Percentiles rank a stretch among this genome's conserved stretches.
phyloP scores from a whole-genome alignment of 257 asterid genomes.

The Penstemon barbatus region DNA sequence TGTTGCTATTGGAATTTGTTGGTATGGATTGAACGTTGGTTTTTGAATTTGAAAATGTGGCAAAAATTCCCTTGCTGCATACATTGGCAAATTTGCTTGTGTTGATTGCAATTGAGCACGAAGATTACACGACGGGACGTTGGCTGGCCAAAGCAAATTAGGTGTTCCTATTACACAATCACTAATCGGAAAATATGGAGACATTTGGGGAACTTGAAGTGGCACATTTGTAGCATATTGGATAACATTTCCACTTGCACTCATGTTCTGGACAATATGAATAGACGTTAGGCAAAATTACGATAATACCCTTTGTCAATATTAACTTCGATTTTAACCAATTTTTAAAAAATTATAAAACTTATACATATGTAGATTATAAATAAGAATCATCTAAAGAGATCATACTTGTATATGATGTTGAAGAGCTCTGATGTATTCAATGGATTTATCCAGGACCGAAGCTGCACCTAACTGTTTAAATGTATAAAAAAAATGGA shows the following conservation, averaged over 20 bases:
- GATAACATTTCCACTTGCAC: neutral
- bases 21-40: neutral
- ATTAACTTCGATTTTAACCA: too few relatives aligned
- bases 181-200: neutral
- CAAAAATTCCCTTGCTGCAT: neutral
- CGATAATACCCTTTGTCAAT: too few relatives aligned
- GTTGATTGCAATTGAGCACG: neutral
- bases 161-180: neutral
- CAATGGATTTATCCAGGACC: conserved; percentile 6
- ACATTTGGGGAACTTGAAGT: neutral
- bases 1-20: neutral
- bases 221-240: neutral
- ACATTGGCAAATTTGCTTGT: neutral
- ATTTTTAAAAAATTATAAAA: too few relatives aligned
- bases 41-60: neutral
- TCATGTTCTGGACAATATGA: neutral
- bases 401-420: neutral
- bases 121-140: neutral
- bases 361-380: too few relatives aligned
- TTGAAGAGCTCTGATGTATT: conserved; percentile 6
- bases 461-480: neutral
- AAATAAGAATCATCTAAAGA: neutral
- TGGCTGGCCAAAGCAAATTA: neutral
- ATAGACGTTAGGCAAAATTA: too few relatives aligned
- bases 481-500: neutral